Conservation (phyloP, 106 monocot genomes). For the Dioscorea zingiberensis region DNA sequence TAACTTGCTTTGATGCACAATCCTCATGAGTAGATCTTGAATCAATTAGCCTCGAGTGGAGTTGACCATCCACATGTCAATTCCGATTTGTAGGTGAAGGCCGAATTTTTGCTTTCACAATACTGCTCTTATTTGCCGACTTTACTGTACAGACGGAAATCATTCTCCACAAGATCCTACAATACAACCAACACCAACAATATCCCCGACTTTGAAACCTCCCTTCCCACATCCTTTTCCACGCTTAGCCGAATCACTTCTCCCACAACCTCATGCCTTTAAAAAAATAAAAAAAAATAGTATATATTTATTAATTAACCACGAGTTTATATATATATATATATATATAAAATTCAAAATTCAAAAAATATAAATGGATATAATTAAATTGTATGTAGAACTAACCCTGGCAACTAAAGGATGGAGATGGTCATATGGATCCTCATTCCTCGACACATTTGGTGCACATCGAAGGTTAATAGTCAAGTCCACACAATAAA, state of each 20-base stretch:
- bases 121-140: conserved; percentile 66
- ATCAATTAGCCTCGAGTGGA: conserved; percentile 83
- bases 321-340: too few species aligned
- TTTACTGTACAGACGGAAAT: conserved; percentile 44
- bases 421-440: conserved; percentile 78
- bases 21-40: conserved; percentile 65
- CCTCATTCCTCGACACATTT: conserved; percentile 88
- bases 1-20: conserved; percentile 84
- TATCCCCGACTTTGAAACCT: conserved; percentile 42
- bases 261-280: conserved; percentile 87
- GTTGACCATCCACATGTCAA: conserved; percentile 73
- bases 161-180: conserved; percentile 73
- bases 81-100: conserved; percentile 88
- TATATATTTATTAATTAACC: too few species aligned
- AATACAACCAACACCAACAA: conserved; percentile 55
- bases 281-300: neutral
- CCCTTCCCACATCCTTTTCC: conserved; percentile 37
- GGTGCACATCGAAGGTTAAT: conserved; percentile 89
- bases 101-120: conserved; percentile 68
- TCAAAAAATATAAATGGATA: too few species aligned
- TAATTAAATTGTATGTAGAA: neutral
- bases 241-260: conserved; percentile 77
- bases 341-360: too few species aligned
- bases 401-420: conserved; percentile 99
- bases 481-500: conserved; percentile 92